Evolutionary conservation across 495 filamentous ascomycete genomes (phyloP), one percentile per base, ranked within the genome.

Genomic region (Xylaria longipes): DNA sequence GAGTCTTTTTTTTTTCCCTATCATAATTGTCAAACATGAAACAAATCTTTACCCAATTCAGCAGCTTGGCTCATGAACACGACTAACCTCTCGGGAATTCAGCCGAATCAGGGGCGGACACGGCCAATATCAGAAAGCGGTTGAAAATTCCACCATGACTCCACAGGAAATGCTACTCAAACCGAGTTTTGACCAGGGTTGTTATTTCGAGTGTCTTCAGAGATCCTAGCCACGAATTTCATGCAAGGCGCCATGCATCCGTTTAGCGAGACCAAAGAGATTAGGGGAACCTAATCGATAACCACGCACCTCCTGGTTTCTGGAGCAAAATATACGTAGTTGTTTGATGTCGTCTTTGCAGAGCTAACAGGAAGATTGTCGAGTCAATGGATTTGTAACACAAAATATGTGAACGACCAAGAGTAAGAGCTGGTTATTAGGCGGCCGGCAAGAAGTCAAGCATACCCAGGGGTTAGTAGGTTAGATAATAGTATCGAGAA

Each of bases 101-200:
- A 14, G 27, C 43, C 65, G 43, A 27, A 31, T 43, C 22, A 27
- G 14, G 41, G 48, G 57, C n/a, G n/a, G 7, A 67, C 64, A 20
- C 31, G n/a, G 31, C 22, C 31, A 54, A 37, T 56, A 56, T 56
- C 46, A 67, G 48, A 67, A 56, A 11, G 17, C 22, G 35, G 5
- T 27, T 20, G 25, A 56, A 67, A 68, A 35, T 22, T 57, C 52
- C 25, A 27, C 22, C 8, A 27, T 4, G 37, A 68, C 66, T 68
- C 66, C 66, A 68, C 66, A 57, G 37, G 15, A 37, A 54, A 46
- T 68, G 52, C 66, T 43, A 68, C 66, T 58, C 35, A 22, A 43
- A 20, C n/a, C 29, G 33, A 39, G 33, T 39, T 54, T 41, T 31
- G 65, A 39, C 46, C 25, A 56, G 65, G 65, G 65, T 39, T 43